Base-by-base conservation (phyloP, 2,329 filamentous ascomycete species). In the Lasiodiplodia theobromae region DNA sequence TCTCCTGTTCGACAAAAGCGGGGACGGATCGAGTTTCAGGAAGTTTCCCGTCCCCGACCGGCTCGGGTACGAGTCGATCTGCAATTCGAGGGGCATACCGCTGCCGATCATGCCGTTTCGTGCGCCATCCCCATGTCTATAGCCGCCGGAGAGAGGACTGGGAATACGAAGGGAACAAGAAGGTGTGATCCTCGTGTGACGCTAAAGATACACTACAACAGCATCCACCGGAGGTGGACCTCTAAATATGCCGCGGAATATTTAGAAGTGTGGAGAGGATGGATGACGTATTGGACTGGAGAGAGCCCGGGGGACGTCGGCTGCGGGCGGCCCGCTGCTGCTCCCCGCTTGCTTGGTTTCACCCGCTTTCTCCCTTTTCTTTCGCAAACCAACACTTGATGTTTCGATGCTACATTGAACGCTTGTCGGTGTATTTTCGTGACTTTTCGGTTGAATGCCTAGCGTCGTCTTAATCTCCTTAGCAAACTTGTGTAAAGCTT, bases 1-100 rank as follows among this genome's bases (percentile, higher is more conserved):
- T 64, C 60, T 64, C 60, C 60, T 62, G 40, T 52, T 44, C 44
- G 58, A 51, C 58, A 63, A 63, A 63, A 63, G 58, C 58, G 44
- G 58, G 40, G 58, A 51, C 11, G 14, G 58, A 16, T 4, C 28
- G 44, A 28, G 58, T 63, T 63, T 63, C 58, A 63, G 25, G 14
- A 47, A 34, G 49, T 62, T 25, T 44, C 40, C n/a, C 40, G 28
- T 8, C 25, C 23, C 38, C 44, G 11, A 18, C 25, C 47, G 28
- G 28, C 28, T 52, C 44, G 60, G 23, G 25, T 34, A 14, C 2
- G 4, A 18, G 60, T 25, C 47, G 60, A 64, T 64, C 60, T 52
- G 44, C 4, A 64, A 52, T 64, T 52, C 21, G 38, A 38, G 44
- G 44, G 37, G 44, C 5, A 12, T 4, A 6, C 5, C 10, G 7